Evolutionary conservation across 2,329 filamentous ascomycete genomes (phyloP).

Genomic region (Arthrinium phaeospermum): DNA sequence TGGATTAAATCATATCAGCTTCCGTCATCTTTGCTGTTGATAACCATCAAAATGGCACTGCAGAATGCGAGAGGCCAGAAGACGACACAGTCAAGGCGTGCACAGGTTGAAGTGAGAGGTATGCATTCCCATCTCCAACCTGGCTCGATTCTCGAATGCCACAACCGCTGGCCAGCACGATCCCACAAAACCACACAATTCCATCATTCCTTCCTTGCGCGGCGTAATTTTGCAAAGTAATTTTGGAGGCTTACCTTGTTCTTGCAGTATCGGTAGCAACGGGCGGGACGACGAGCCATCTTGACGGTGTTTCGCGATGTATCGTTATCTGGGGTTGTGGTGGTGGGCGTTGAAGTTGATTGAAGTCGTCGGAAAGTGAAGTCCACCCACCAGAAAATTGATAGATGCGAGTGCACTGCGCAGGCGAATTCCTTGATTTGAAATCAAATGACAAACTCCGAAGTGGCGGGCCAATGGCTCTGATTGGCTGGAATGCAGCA

Average conservation of each 20-base stretch:
- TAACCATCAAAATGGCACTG: neutral
- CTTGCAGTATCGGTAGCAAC: conserved; percentile 99
- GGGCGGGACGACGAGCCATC: conserved; percentile 99
- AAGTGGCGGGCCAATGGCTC: conserved; percentile 23
- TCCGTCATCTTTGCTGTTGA: neutral
- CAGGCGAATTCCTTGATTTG: conserved; percentile 52
- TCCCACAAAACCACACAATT: neutral
- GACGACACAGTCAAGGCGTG: neutral
- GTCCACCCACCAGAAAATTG: conserved; percentile 40
- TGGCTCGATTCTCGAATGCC: neutral
- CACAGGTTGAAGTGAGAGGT: conserved; percentile 21
- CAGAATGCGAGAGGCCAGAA: neutral
- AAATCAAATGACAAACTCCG: conserved; percentile 50
- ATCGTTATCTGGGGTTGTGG: conserved; percentile 43
- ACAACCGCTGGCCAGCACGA: neutral
- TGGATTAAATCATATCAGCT: conserved; percentile 65
- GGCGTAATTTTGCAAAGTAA: neutral
- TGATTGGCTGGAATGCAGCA: neutral
- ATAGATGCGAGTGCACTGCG: conserved; percentile 34
- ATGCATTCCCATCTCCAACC: conserved; percentile 18
- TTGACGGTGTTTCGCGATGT: conserved; percentile 69
- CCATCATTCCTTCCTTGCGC: neutral
- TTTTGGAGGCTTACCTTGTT: conserved; percentile 81
- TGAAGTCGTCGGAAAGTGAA: conserved; percentile 38
- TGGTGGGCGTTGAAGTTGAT: conserved; percentile 24